Conservation (phyloP, 129 eudicot species). For the Arctium lappa region DNA sequence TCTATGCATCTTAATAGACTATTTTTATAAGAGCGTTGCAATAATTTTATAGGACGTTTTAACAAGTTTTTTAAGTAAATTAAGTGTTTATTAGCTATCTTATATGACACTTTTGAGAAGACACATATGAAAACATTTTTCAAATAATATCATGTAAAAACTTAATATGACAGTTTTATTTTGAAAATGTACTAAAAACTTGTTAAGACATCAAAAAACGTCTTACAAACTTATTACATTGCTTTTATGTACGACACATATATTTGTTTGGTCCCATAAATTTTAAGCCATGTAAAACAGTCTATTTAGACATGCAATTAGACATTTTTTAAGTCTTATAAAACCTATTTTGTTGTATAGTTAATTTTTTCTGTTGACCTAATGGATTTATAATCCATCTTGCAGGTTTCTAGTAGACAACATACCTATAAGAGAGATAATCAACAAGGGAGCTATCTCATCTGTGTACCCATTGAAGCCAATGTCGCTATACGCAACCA, state of each 20-base stretch:
- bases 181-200: too few species aligned
- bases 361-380: background rate
- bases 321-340: background rate
- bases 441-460: conserved; percentile 39
- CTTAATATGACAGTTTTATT: too few species aligned
- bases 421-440: conserved; percentile 27
- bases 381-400: background rate
- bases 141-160: too few species aligned
- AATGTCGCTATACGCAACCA: conserved; percentile 57
- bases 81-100: too few species aligned
- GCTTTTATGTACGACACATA: background rate
- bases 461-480: conserved; percentile 65
- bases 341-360: background rate
- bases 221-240: background rate
- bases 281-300: background rate
- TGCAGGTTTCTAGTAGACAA: conserved; percentile 67
- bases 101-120: too few species aligned
- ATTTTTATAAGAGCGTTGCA: too few species aligned
- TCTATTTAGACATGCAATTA: background rate
- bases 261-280: too few species aligned
- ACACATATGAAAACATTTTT: too few species aligned
- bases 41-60: too few species aligned
- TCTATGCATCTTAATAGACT: too few species aligned
- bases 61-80: too few species aligned
- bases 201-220: too few species aligned